Base-by-base conservation (phyloP, 148 eudicot species). In the Drosera capensis region DNA sequence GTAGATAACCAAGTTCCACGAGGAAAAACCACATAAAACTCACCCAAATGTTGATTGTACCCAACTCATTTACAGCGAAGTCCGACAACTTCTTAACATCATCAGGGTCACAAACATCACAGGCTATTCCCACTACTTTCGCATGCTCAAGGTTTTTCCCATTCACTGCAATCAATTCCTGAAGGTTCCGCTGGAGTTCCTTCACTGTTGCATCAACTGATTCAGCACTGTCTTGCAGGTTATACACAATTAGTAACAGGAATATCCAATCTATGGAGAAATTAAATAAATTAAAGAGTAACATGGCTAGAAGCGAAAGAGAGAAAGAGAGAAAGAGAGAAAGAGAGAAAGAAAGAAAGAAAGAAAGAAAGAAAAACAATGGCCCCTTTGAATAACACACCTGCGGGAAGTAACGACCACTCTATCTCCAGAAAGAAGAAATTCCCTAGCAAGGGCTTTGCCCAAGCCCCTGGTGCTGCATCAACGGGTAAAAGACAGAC, bases 381-480 rank as follows among this genome's bases (percentile, higher is more conserved):
- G n/a, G n/a, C n/a, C 13, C 3, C 14, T 15, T 21, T 44, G 24
- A 21, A 46, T 45, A 50, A 46, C 48, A 54, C 58, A 64, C 99
- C 95, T 78, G 64, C 99, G 95, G 36, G 99, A 90, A 42, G 99
- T 66, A 57, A 90, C 74, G 43, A 90, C 82, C 15, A 90, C 95
- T 36, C 86, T 71, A 59, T 90, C 99, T 55, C 99, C 99, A 23
- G 99, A 90, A 46, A 84, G 95, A 65, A 90, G 71, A 55, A 90
- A 90, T 53, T 90, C 99, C 48, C 99, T 77, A 46, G 95, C 95
- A 61, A 90, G 81, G 51, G 99, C 99, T 77, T 90, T 90, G 19
- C 99, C 99, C 37, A 90, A 71, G 52, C 99, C 99, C 62, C 99
- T 72, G 30, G 99, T 90, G 67, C 99, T 90, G 88, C 55, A 71